A percentile compares a stretch with the other conserved stretches of the same genome.
Evolutionary conservation across 2,329 filamentous ascomycete genomes (phyloP).

Genomic region (Penicillium sp.): DNA sequence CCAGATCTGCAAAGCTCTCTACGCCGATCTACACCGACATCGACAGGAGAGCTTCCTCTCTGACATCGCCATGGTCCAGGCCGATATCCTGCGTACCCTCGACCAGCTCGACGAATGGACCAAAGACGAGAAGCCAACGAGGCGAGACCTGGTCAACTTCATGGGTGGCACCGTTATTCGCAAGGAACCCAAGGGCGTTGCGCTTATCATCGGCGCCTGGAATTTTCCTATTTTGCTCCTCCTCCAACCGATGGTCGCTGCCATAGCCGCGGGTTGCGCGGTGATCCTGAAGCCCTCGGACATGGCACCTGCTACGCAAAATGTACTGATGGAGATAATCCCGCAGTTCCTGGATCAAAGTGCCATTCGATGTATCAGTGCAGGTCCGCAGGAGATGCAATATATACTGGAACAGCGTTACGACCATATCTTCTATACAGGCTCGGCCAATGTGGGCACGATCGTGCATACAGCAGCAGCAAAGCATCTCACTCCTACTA

Average conservation of each 20-base stretch:
- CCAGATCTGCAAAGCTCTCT: slow-evolving; percentile 18
- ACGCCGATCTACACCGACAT: slow-evolving; percentile 21
- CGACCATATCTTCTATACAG: slow-evolving; percentile 55
- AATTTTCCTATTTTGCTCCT: slow-evolving; percentile 50
- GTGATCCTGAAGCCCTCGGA: slow-evolving; percentile 54
- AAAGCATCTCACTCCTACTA: slow-evolving; percentile 50
- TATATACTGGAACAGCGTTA: slow-evolving; percentile 45
- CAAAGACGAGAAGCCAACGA: slow-evolving; percentile 36
- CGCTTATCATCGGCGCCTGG: slow-evolving; percentile 53
- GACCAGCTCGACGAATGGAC: slow-evolving; percentile 48
- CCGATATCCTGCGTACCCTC: slow-evolving; percentile 44
- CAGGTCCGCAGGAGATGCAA: slow-evolving; percentile 43
- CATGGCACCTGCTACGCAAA: slow-evolving; percentile 38
- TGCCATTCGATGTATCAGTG: slow-evolving; percentile 43
- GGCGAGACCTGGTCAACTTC: slow-evolving; percentile 33
- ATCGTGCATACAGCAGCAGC: slow-evolving; percentile 48
- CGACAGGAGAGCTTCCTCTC: slow-evolving; percentile 19
- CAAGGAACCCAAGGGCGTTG: slow-evolving; percentile 51
- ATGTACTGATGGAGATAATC: slow-evolving; percentile 46
- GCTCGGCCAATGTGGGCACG: slow-evolving; percentile 43
- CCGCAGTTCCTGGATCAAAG: slow-evolving; percentile 48
- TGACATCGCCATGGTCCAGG: slow-evolving; percentile 29
- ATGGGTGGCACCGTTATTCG: slow-evolving; percentile 40
- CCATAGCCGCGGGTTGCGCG: slow-evolving; percentile 49
- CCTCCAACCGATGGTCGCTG: slow-evolving; percentile 47